Percentiles rank a stretch among this genome's conserved stretches.
Evolutionary conservation across 2,329 filamentous ascomycete species (phyloP).

Genomic region (Alternaria viburni): DNA sequence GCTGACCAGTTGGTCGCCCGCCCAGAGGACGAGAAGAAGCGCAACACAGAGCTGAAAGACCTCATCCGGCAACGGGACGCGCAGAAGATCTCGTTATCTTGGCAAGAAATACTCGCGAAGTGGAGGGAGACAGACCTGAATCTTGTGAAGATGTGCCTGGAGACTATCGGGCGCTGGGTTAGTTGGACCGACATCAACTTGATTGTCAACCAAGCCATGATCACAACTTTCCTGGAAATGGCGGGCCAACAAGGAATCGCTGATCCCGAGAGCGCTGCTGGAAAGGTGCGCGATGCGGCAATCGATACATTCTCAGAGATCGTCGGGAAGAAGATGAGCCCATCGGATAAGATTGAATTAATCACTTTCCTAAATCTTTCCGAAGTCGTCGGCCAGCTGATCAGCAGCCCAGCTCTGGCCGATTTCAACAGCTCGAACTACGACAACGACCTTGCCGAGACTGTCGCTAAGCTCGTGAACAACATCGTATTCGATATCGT

Average conservation of each 20-base stretch:
- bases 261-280: constrained; percentile 63
- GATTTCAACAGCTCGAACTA: constrained; percentile 84
- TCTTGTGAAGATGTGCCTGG: constrained; percentile 86
- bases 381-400: constrained; percentile 83
- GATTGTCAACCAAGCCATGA: constrained; percentile 81
- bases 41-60: constrained; percentile 90
- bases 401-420: constrained; percentile 79
- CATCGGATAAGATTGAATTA: constrained; percentile 90
- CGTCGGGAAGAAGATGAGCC: constrained; percentile 96
- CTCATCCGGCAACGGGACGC: constrained; percentile 85
- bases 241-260: constrained; percentile 73
- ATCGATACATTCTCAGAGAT: constrained; percentile 96
- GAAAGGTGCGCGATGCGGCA: constrained; percentile 86
- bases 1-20: constrained; percentile 87
- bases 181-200: constrained; percentile 98
- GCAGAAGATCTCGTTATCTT: constrained; percentile 83
- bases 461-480: constrained; percentile 94
- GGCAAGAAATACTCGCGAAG: constrained; percentile 85
- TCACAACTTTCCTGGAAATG: constrained; percentile 83
- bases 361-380: constrained; percentile 88
- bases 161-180: constrained; percentile 94
- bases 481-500: constrained; percentile 87
- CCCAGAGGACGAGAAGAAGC: constrained; percentile 77
- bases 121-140: constrained; percentile 72
- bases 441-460: constrained; percentile 93